Percentiles rank a stretch among this genome's conserved stretches.
Conservation (phyloP, 2,329 filamentous ascomycete genomes). For the Botryotinia narcissicola region DNA sequence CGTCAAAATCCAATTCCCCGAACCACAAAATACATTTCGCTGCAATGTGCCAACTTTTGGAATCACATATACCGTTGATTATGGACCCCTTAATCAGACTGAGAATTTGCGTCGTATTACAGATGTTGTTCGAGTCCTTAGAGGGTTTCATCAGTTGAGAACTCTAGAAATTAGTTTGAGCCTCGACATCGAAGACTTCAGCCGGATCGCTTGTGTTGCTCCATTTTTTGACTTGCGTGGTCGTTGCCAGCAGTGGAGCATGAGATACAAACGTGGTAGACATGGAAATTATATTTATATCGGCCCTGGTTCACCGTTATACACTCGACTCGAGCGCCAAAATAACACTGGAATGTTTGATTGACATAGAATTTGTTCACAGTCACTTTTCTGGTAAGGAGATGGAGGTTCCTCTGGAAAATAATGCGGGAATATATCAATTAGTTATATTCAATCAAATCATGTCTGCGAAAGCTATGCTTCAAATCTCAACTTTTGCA, state of each 20-base stretch:
- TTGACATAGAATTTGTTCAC: not conserved
- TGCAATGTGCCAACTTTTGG: not conserved
- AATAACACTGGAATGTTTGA: not conserved
- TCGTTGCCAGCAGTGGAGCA: not conserved
- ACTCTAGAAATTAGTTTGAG: not conserved
- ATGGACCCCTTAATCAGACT: not conserved
- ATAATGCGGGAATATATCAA: not conserved
- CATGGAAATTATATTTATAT: not conserved
- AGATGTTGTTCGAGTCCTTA: not conserved
- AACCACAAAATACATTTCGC: not conserved
- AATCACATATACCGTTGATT: not conserved
- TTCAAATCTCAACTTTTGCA: not conserved
- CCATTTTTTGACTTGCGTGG: not conserved
- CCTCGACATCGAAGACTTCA: not conserved
- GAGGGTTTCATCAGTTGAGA: not conserved
- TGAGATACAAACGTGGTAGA: not conserved
- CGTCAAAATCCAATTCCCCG: not conserved
- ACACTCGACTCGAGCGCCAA: not conserved
- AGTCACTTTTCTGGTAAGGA: not conserved
- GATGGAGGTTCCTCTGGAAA: not conserved
- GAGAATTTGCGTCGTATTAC: not conserved
- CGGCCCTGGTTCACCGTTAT: not conserved
- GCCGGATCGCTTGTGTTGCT: not conserved
- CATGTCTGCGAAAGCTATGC: not conserved
- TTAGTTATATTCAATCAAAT: not conserved